Conservation (phyloP, 2,329 filamentous ascomycete genomes). For the Colletotrichum melonis region DNA sequence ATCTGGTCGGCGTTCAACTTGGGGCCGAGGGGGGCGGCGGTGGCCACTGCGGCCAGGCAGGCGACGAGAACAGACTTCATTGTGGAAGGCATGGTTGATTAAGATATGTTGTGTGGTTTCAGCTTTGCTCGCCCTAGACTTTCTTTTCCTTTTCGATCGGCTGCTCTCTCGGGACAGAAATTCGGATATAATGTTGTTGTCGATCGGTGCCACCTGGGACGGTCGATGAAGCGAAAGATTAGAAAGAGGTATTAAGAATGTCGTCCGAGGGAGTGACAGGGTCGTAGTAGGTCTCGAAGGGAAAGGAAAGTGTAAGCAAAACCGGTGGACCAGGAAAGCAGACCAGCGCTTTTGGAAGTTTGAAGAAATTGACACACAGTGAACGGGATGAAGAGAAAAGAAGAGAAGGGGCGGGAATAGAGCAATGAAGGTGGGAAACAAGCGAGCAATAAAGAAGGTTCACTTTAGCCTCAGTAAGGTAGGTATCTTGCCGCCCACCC, state of each 20-base stretch:
- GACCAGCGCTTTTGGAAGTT: conserved; percentile 60
- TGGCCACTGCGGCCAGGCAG: conserved; percentile 56
- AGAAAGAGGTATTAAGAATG: conserved; percentile 42
- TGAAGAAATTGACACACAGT: conserved; percentile 45
- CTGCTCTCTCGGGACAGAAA: conserved; percentile 36
- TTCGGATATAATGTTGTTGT: conserved; percentile 17
- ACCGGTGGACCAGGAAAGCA: conserved; percentile 54
- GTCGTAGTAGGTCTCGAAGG: conserved; percentile 35
- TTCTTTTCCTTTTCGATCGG: conserved; percentile 36
- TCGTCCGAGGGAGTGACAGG: conserved; percentile 35
- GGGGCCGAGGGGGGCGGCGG: conserved; percentile 58
- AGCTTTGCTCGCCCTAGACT: conserved; percentile 37
- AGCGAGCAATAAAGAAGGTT: conserved; percentile 36
- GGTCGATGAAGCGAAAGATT: conserved; percentile 46
- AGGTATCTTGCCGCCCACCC: conserved; percentile 2
- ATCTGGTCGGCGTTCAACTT: conserved; percentile 58
- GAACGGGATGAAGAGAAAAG: conserved; percentile 36
- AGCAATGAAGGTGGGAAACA: conserved; percentile 32
- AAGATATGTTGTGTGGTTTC: conserved; percentile 29
- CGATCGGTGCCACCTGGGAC: conserved; percentile 37
- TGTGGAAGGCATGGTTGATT: conserved; percentile 56
- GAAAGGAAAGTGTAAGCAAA: conserved; percentile 47
- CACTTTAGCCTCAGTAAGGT: not conserved
- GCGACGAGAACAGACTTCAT: conserved; percentile 58
- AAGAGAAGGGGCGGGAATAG: conserved; percentile 43